These are phyloP conservation scores for Stachybotrys chlorohalonatus DNA, from an alignment of 2,329 filamentous ascomycete species.

Conservation along the genomic window DNA sequence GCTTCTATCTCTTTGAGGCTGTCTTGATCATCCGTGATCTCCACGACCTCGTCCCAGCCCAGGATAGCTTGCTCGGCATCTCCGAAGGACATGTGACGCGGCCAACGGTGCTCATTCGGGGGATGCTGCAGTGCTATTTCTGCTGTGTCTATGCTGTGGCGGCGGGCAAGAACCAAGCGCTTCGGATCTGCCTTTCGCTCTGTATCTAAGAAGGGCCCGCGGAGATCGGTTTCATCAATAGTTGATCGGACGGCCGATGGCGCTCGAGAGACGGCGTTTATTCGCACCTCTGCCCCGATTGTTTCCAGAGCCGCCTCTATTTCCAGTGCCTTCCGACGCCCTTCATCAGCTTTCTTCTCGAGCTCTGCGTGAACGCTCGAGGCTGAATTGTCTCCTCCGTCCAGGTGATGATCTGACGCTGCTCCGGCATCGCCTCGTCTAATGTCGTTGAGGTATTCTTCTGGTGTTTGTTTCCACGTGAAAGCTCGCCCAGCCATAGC, in stretches of 20 bases:
- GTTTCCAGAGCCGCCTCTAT: conserved; percentile 15
- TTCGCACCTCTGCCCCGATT: conserved; percentile 31
- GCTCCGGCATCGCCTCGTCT: conserved; percentile 24
- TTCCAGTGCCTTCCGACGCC: conserved; percentile 8
- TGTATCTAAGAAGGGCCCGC: conserved; percentile 40
- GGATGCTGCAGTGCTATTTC: conserved; percentile 17
- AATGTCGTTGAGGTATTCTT: conserved; percentile 42
- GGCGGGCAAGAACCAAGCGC: conserved; percentile 48
- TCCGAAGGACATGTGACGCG: conserved; percentile 66
- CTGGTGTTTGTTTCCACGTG: conserved; percentile 56
- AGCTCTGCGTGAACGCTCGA: too few species aligned
- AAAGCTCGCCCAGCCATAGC: conserved; percentile 40
- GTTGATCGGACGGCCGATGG: conserved; percentile 51
- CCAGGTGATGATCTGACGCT: conserved; percentile 6
- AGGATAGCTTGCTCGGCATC: conserved; percentile 67
- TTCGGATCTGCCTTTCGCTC: conserved; percentile 34
- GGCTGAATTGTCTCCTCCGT: background rate
- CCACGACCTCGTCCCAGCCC: conserved; percentile 50
- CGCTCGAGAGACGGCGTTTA: conserved; percentile 31
- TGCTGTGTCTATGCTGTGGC: conserved; percentile 44
- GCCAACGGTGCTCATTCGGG: conserved; percentile 53
- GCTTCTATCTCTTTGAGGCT: conserved; percentile 19
- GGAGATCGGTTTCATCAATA: conserved; percentile 49
- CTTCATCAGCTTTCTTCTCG: background rate
- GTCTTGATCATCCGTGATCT: conserved; percentile 22